phyloP scores from a whole-genome alignment of 2,329 filamentous ascomycete species.

The Pseudogymnoascus sp. region DNA sequence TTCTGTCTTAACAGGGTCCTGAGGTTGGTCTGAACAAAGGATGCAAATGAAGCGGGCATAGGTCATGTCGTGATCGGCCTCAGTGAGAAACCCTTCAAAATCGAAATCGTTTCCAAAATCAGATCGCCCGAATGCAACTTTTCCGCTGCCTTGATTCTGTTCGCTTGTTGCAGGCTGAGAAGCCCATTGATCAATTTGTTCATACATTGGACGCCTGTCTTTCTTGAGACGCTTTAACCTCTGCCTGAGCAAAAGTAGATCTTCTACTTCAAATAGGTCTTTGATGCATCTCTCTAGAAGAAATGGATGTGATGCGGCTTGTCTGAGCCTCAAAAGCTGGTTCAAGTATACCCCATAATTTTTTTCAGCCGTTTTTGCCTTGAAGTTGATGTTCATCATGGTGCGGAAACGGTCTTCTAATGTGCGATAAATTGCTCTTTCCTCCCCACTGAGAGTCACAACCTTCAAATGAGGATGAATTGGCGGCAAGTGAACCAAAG shows the following conservation, averaged over 20 bases:
- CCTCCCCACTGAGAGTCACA: conserved; percentile 43
- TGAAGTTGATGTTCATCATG: conserved; percentile 22
- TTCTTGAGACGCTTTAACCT: conserved; percentile 13
- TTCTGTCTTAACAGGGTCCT: conserved; percentile 2
- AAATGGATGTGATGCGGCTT: conserved; percentile 27
- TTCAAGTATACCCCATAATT: conserved; percentile 24
- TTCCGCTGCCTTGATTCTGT: neutral
- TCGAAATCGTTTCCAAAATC: neutral
- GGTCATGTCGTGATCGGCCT: too few relatives aligned
- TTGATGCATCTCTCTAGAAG: conserved; percentile 27
- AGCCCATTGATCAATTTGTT: conserved; percentile 24
- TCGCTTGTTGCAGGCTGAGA: neutral
- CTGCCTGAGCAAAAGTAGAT: conserved; percentile 17
- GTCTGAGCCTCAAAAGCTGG: conserved; percentile 27
- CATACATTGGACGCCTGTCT: conserved; percentile 20
- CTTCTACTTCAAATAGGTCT: conserved; percentile 24
- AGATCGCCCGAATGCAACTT: neutral
- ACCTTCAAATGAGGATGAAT: conserved; percentile 35
- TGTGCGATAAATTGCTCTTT: conserved; percentile 45
- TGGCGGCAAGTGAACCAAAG: conserved; percentile 45
- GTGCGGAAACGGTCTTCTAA: conserved; percentile 32
- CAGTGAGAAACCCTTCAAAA: neutral
- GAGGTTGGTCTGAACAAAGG: neutral
- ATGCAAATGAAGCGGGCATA: neutral
- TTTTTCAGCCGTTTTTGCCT: conserved; percentile 13